Percentiles rank a stretch among this genome's conserved stretches.
These are phyloP conservation scores for Schwanniomyces vanrijiae DNA, from an alignment of 805 yeast genomes.

Conservation along the genomic window DNA sequence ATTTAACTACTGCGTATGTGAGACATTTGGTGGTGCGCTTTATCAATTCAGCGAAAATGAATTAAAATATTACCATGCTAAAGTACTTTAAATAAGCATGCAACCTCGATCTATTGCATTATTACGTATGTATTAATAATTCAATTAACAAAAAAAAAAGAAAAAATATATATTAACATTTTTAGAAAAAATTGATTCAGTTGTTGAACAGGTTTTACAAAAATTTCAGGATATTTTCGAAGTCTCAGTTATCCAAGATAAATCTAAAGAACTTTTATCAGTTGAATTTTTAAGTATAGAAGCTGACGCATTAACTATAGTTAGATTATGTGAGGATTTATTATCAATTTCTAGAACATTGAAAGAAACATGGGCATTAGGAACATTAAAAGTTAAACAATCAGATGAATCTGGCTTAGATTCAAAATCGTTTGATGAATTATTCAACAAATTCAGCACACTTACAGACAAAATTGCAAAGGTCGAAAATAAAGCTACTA, in stretches of 20 bases:
- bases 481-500: slow-evolving; percentile 13
- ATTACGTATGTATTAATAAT: slow-evolving; percentile 25
- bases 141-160: no score
- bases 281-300: slow-evolving; percentile 59
- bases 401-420: slow-evolving; percentile 8
- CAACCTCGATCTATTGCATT: slow-evolving; percentile 37
- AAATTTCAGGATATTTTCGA: slow-evolving; percentile 56
- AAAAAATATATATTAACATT: slow-evolving; percentile 26
- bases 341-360: slow-evolving; percentile 47
- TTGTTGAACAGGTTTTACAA: slow-evolving; percentile 49
- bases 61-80: neutral
- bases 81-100: slow-evolving; percentile 24
- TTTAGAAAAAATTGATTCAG: slow-evolving; percentile 50
- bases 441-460: slow-evolving; percentile 33
- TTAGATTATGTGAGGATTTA: slow-evolving; percentile 54
- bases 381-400: slow-evolving; percentile 42
- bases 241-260: slow-evolving; percentile 41
- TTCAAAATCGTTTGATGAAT: slow-evolving; percentile 21
- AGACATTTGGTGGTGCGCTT: neutral
- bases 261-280: slow-evolving; percentile 42
- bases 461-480: slow-evolving; percentile 30
- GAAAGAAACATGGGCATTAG: slow-evolving; percentile 59
- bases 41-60: neutral
- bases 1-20: no score
- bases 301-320: slow-evolving; percentile 49